Percentiles rank a stretch among this genome's conserved stretches.
Evolutionary conservation across 2,329 filamentous ascomycete genomes (phyloP).

Genomic region (Stachybotrys elegans): DNA sequence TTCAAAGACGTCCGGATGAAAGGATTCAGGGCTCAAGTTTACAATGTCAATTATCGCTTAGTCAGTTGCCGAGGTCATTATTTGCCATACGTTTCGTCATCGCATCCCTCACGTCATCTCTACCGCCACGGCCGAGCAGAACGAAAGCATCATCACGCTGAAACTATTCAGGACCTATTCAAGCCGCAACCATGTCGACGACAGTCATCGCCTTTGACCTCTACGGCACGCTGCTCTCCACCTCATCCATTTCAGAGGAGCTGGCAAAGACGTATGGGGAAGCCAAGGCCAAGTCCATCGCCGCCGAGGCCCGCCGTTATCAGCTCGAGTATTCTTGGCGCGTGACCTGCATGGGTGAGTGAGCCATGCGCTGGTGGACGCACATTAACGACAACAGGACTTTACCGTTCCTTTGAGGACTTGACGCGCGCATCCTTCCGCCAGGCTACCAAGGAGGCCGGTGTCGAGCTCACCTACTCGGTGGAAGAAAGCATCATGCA

Average conservation of each 20-base stretch:
- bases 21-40: too few species aligned
- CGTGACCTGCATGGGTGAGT: slow-evolving; percentile 67
- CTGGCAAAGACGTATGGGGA: slow-evolving; percentile 53
- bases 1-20: too few species aligned
- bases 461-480: slow-evolving; percentile 34
- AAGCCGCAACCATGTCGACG: too few species aligned
- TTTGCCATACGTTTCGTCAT: too few species aligned
- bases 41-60: too few species aligned
- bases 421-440: slow-evolving; percentile 57
- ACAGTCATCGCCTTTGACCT: slow-evolving; percentile 66
- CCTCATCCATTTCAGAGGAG: slow-evolving; percentile 59
- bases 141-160: too few species aligned
- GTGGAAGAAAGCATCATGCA: slow-evolving; percentile 50
- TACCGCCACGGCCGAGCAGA: too few species aligned
- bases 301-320: slow-evolving; percentile 59
- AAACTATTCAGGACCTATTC: too few species aligned
- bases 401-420: slow-evolving; percentile 45
- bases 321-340: slow-evolving; percentile 78
- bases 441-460: slow-evolving; percentile 59
- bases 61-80: too few species aligned
- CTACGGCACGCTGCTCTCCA: slow-evolving; percentile 71
- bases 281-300: slow-evolving; percentile 51
- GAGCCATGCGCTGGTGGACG: neutral
- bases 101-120: too few species aligned
- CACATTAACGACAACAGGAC: slow-evolving; percentile 33